Evolutionary conservation across 495 filamentous ascomycete species (phyloP).

Genomic region (Aspergillus campestris): DNA sequence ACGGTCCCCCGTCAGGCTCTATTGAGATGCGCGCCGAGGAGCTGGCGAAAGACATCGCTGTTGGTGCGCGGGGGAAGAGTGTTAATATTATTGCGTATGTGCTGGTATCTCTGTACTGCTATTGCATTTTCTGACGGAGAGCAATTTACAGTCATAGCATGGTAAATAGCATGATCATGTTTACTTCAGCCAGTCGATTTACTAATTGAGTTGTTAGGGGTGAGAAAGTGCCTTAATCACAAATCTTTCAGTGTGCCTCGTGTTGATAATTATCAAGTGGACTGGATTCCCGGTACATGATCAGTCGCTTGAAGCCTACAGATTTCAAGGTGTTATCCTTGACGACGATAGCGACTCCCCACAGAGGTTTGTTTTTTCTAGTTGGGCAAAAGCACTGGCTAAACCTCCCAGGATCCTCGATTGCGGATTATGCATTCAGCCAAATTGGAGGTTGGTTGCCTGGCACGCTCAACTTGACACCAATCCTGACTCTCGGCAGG

Average conservation of each 20-base stretch:
- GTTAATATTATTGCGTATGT: constrained; percentile 86
- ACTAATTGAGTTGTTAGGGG: constrained; percentile 26
- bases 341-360: constrained; percentile 83
- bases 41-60: constrained; percentile 54
- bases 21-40: constrained; percentile 70
- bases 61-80: constrained; percentile 57
- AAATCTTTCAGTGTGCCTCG: background rate
- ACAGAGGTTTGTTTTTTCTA: constrained; percentile 50
- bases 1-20: constrained; percentile 70
- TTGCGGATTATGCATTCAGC: constrained; percentile 77
- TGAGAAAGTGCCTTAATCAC: constrained; percentile 17
- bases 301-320: constrained; percentile 63
- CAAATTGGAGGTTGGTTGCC: constrained; percentile 46
- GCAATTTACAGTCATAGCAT: constrained; percentile 54
- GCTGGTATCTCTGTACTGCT: background rate
- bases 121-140: constrained; percentile 6
- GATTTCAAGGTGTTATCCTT: constrained; percentile 68
- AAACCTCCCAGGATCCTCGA: constrained; percentile 50
- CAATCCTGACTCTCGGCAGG: constrained; percentile 17
- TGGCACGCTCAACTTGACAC: background rate
- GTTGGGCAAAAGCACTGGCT: background rate
- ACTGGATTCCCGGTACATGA: constrained; percentile 88
- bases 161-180: constrained; percentile 33
- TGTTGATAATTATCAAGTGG: constrained; percentile 46
- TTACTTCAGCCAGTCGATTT: background rate